A percentile compares a stretch with the other conserved stretches of the same genome.
Conservation (phyloP, 1,284 basidiomycete species). For the Nidula niveotomentosa region DNA sequence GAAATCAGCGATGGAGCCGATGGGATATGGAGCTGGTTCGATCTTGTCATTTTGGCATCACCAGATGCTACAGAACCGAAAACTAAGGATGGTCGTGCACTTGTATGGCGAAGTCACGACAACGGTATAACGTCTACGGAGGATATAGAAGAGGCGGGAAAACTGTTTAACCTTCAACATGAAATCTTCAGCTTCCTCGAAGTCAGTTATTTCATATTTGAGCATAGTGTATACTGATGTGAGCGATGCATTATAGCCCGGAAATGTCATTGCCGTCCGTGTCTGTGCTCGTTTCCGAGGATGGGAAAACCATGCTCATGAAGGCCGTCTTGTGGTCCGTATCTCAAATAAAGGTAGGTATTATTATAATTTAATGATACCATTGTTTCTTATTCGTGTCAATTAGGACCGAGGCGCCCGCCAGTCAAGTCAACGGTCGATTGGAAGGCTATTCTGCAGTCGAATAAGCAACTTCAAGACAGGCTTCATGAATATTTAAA, state of each 20-base stretch:
- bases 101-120: constrained; percentile 21
- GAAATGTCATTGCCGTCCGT: constrained; percentile 20
- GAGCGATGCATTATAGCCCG: constrained; percentile 9
- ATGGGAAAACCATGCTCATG: constrained; percentile 18
- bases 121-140: constrained; percentile 1
- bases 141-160: constrained; percentile 7
- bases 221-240: background rate
- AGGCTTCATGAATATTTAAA: too few species aligned
- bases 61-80: constrained; percentile 10
- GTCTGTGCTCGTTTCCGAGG: constrained; percentile 21
- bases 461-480: too few species aligned
- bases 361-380: background rate
- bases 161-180: constrained; percentile 7
- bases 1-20: background rate
- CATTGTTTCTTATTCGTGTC: too few species aligned
- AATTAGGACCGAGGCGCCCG: too few species aligned
- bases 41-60: constrained; percentile 18
- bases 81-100: constrained; percentile 13
- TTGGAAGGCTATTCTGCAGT: too few species aligned
- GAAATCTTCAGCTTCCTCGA: constrained; percentile 6
- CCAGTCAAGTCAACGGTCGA: too few species aligned
- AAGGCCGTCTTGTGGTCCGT: constrained; percentile 16
- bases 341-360: constrained; percentile 17
- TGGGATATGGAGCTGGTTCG: constrained; percentile 22
- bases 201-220: background rate